phyloP scores from a whole-genome alignment of 108 stramenopile genomes.

The Thalassiosira profunda region DNA sequence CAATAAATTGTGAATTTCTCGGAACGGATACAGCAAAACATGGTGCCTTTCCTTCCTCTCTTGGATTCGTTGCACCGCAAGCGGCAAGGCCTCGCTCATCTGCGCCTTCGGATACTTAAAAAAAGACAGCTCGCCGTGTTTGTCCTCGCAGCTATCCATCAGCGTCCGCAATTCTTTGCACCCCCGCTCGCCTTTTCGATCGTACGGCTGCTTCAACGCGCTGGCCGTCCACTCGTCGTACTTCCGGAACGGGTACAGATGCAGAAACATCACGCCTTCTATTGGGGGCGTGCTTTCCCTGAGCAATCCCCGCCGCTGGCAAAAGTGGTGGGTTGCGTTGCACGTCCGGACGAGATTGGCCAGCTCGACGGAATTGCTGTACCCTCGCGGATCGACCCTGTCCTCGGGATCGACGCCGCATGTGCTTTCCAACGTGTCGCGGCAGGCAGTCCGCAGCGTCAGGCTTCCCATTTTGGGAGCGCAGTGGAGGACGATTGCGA shows the following conservation, averaged over 20 bases:
- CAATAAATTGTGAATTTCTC: constrained; percentile 24
- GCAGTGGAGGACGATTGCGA: neutral
- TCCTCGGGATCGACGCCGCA: neutral
- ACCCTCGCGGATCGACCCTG: neutral
- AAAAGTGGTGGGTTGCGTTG: constrained; percentile 1
- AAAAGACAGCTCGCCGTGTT: constrained; percentile 12
- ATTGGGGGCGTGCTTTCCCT: neutral
- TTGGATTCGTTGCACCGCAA: constrained; percentile 2
- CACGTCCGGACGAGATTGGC: neutral
- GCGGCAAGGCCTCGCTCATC: constrained; percentile 6
- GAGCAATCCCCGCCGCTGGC: neutral
- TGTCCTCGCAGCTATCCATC: constrained; percentile 39
- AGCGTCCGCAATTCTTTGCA: constrained; percentile 26
- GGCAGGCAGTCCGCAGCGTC: neutral
- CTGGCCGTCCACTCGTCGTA: constrained; percentile 36
- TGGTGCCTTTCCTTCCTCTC: constrained; percentile 23
- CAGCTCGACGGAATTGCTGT: neutral
- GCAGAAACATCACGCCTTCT: too few species aligned
- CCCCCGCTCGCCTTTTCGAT: constrained; percentile 17
- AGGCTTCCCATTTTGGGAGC: constrained; percentile 3
- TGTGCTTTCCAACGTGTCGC: neutral
- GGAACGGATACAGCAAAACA: constrained; percentile 28
- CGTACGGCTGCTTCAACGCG: constrained; percentile 38
- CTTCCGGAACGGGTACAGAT: constrained; percentile 42
- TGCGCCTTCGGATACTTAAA: constrained; percentile 21